Conservation (phyloP, 371 early-diverging fungal genomes). For the Mucor plumbeus region DNA sequence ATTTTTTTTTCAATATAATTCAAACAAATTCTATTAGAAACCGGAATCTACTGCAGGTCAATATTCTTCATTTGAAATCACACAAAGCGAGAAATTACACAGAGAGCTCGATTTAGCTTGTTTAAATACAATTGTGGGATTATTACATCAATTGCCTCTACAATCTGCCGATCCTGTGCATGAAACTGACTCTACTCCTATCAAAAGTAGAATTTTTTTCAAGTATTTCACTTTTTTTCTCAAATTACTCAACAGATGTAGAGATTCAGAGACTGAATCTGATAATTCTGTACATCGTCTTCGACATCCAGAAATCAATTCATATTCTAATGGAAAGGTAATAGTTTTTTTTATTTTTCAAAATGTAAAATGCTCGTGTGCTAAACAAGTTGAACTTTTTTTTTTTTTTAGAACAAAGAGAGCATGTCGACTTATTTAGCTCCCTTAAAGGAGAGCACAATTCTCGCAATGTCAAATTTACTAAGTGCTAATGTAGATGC, state of each 20-base stretch:
- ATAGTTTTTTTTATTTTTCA: not conserved
- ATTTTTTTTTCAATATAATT: too few species aligned
- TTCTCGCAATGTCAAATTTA: constrained; percentile 86
- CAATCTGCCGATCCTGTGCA: constrained; percentile 75
- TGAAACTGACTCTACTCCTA: constrained; percentile 68
- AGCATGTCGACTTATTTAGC: constrained; percentile 42
- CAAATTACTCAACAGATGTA: constrained; percentile 83
- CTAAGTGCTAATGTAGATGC: constrained; percentile 90
- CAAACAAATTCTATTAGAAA: constrained; percentile 24
- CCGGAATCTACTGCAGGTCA: constrained; percentile 40
- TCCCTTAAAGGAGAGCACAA: constrained; percentile 79
- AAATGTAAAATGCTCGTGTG: not conserved
- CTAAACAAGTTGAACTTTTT: not conserved
- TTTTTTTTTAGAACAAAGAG: constrained; percentile 20
- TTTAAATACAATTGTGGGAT: constrained; percentile 81
- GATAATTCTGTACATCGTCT: constrained; percentile 16
- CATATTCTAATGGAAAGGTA: constrained; percentile 18
- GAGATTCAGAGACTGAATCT: constrained; percentile 59
- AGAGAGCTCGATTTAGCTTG: constrained; percentile 84
- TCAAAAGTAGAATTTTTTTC: constrained; percentile 81
- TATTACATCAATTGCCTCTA: constrained; percentile 83
- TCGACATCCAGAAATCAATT: constrained; percentile 14
- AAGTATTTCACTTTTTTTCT: constrained; percentile 91
- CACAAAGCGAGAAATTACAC: constrained; percentile 66
- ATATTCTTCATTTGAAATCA: constrained; percentile 42